A percentile compares a stretch with the other conserved stretches of the same genome.
These are phyloP conservation scores for Diaporthe vexans DNA, from an alignment of 2,329 filamentous ascomycete species.

Conservation along the genomic window DNA sequence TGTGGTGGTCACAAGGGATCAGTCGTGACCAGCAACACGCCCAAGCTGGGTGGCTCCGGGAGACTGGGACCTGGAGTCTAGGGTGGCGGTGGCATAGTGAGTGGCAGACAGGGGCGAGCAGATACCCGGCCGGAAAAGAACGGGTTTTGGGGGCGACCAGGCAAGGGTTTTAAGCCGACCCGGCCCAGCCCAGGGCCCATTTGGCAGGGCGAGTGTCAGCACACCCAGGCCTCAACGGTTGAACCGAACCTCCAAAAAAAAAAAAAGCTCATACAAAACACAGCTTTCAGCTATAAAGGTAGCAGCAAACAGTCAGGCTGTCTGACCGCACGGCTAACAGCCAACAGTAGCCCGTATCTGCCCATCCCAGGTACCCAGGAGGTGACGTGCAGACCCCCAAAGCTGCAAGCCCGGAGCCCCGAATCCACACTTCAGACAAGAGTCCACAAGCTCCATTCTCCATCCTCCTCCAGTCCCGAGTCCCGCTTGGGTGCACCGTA, in stretches of 20 bases:
- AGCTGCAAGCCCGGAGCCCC: constrained; percentile 17
- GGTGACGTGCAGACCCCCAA: constrained; percentile 23
- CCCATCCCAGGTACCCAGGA: background rate
- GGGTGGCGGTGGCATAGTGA: too few species aligned
- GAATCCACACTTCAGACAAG: constrained; percentile 14
- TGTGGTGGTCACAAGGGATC: background rate
- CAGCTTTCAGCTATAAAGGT: constrained; percentile 19
- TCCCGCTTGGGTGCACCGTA: constrained; percentile 15
- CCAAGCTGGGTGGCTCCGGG: background rate
- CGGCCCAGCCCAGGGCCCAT: background rate
- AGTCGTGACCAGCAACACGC: too few species aligned
- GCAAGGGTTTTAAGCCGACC: constrained; percentile 16
- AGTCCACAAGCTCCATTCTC: constrained; percentile 28
- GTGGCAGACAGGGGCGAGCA: background rate
- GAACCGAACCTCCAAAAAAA: constrained; percentile 33
- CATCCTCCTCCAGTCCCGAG: constrained; percentile 23
- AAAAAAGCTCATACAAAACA: constrained; percentile 27
- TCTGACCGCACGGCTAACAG: constrained; percentile 10
- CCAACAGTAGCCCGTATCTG: background rate
- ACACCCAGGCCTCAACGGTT: constrained; percentile 30
- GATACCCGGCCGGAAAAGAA: constrained; percentile 34
- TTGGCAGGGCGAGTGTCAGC: constrained; percentile 24
- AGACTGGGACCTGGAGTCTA: background rate
- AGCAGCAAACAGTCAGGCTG: background rate
- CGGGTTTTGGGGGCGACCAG: constrained; percentile 23